Conservation (phyloP, 768 basidiomycete species). For the Amanita exitialis region DNA sequence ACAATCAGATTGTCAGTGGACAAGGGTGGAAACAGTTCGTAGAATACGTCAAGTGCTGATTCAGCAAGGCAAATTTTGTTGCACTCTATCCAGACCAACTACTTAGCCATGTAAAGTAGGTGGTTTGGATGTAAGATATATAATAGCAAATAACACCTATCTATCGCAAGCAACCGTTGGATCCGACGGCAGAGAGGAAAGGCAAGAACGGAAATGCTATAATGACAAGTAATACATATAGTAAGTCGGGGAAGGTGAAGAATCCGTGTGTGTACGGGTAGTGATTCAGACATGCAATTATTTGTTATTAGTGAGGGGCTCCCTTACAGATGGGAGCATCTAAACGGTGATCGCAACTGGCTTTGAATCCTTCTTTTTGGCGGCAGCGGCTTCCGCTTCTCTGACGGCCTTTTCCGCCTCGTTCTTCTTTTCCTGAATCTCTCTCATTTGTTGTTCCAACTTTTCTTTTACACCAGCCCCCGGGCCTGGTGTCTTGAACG, state of each 20-base stretch:
- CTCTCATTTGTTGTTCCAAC: constrained; percentile 38
- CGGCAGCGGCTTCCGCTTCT: constrained; percentile 49
- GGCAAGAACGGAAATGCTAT: constrained; percentile 13
- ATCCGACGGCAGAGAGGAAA: not conserved
- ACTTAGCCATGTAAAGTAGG: not conserved
- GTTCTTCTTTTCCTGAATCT: constrained; percentile 55
- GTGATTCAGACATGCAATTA: not conserved
- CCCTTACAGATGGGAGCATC: not conserved
- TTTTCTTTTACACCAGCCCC: constrained; percentile 33
- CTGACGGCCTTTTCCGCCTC: constrained; percentile 57
- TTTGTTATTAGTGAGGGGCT: not conserved
- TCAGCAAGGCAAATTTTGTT: not conserved
- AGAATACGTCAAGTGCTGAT: not conserved
- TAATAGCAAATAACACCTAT: constrained; percentile 5
- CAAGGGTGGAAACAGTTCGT: constrained; percentile 25
- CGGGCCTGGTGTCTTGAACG: constrained; percentile 46
- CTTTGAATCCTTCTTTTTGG: constrained; percentile 50
- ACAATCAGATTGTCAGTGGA: constrained; percentile 45
- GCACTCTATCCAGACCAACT: not conserved
- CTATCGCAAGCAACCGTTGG: not conserved
- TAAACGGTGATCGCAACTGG: constrained; percentile 36
- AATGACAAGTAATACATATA: constrained; percentile 14
- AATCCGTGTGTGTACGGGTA: not conserved
- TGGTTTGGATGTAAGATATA: constrained; percentile 1
- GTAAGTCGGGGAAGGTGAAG: constrained; percentile 4